These are phyloP conservation scores for Cadophora sp. DNA, from an alignment of 2,329 filamentous ascomycete species.

Conservation along the genomic window DNA sequence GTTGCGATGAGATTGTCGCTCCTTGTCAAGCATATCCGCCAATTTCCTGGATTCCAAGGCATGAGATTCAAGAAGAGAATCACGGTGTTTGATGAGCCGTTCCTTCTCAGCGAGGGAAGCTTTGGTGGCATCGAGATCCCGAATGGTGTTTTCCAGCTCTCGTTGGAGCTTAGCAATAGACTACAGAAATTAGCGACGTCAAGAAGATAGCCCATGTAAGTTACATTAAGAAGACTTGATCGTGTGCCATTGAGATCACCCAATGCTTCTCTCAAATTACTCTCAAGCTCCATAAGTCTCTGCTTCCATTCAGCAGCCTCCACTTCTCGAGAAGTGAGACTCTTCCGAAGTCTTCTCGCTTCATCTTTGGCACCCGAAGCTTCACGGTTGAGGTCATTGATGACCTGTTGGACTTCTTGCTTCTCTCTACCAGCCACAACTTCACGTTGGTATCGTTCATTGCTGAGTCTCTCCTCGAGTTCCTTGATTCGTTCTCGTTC, in stretches of 20 bases:
- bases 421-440: constrained; percentile 88
- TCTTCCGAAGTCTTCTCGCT: constrained; percentile 80
- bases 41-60: constrained; percentile 86
- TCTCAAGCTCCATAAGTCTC: constrained; percentile 87
- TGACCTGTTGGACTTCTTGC: constrained; percentile 90
- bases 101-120: constrained; percentile 88
- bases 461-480: constrained; percentile 75
- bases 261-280: constrained; percentile 83
- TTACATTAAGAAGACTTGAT: constrained; percentile 81
- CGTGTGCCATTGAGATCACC: constrained; percentile 88
- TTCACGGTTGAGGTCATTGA: constrained; percentile 92
- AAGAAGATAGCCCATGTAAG: constrained; percentile 29
- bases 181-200: constrained; percentile 48
- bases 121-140: constrained; percentile 81
- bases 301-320: constrained; percentile 93
- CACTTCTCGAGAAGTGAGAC: constrained; percentile 80
- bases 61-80: constrained; percentile 85
- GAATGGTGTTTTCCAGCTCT: constrained; percentile 82
- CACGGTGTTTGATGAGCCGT: constrained; percentile 85
- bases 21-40: constrained; percentile 88
- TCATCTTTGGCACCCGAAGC: constrained; percentile 85
- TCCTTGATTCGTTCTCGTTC: constrained; percentile 80
- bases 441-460: constrained; percentile 86
- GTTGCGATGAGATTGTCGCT: constrained; percentile 82
- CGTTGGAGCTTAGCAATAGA: constrained; percentile 87